A percentile compares a stretch with the other conserved stretches of the same genome.
phyloP scores from a whole-genome alignment of 768 basidiomycete species.

The Leccinum sublutescens region DNA sequence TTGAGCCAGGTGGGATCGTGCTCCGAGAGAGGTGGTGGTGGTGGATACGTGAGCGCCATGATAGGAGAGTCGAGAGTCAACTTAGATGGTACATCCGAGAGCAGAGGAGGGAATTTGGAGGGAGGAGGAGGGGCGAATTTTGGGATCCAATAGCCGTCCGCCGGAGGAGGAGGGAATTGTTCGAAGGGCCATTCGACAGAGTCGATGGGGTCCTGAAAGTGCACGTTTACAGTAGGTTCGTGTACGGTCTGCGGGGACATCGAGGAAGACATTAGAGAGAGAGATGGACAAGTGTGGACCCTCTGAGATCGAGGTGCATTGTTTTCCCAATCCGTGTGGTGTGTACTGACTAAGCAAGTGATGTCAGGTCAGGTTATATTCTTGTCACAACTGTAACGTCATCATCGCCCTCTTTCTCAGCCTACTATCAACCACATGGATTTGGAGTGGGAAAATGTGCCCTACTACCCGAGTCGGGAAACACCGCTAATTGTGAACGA shows the following conservation, averaged over 20 bases:
- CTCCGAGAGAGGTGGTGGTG: slow-evolving; percentile 21
- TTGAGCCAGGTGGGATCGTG: slow-evolving; percentile 30
- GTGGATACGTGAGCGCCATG: slow-evolving; percentile 29
- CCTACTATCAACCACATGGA: neutral
- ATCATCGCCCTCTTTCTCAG: neutral
- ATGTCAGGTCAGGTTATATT: neutral
- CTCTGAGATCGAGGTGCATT: neutral
- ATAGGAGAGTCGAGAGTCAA: slow-evolving; percentile 25
- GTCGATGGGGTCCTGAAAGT: neutral
- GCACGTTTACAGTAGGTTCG: neutral
- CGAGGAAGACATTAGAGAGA: slow-evolving; percentile 4
- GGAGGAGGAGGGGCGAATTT: slow-evolving; percentile 20
- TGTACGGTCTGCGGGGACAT: slow-evolving; percentile 2
- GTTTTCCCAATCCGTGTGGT: neutral
- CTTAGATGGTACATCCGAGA: slow-evolving; percentile 8
- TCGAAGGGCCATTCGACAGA: slow-evolving; percentile 27
- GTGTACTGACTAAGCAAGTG: neutral
- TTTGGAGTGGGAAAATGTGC: slow-evolving; percentile 6
- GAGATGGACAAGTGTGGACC: neutral
- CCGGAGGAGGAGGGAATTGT: slow-evolving; percentile 27
- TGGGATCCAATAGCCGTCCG: slow-evolving; percentile 26
- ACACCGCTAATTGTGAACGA: neutral
- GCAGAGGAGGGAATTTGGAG: slow-evolving; percentile 13
- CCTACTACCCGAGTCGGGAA: neutral
- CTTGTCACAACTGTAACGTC: neutral